Percentiles rank a stretch among this genome's conserved stretches.
phyloP scores from a whole-genome alignment of 2,329 filamentous ascomycete species.

The Eurotiales sp. region DNA sequence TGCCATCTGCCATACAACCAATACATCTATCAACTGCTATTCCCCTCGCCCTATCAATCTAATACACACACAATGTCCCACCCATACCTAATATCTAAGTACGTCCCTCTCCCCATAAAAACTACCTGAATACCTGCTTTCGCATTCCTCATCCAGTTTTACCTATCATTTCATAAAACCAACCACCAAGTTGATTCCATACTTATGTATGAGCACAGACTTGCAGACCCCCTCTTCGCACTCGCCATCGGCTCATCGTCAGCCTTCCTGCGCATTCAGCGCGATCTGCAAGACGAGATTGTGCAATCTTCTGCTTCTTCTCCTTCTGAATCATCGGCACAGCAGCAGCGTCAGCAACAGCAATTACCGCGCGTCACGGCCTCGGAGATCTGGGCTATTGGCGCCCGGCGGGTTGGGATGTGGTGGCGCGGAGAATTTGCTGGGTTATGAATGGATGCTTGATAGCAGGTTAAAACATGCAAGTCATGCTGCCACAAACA shows the following conservation, averaged over 20 bases:
- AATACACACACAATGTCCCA: conserved; percentile 9
- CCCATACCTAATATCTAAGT: conserved; percentile 43
- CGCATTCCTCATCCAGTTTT: conserved; percentile 5
- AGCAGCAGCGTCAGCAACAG: background rate
- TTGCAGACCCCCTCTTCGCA: conserved; percentile 54
- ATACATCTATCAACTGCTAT: too few relatives aligned
- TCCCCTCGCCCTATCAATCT: too few relatives aligned
- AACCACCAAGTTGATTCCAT: too few relatives aligned
- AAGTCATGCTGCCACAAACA: too few relatives aligned
- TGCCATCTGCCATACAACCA: too few relatives aligned
- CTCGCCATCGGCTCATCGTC: conserved; percentile 50
- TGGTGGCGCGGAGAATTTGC: conserved; percentile 42
- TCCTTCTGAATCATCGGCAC: too few relatives aligned
- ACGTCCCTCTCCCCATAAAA: conserved; percentile 17
- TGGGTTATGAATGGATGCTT: conserved; percentile 22
- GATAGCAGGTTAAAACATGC: too few relatives aligned
- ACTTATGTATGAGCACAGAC: conserved; percentile 33
- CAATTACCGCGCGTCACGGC: conserved; percentile 17
- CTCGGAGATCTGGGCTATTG: conserved; percentile 29
- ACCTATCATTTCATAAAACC: too few relatives aligned
- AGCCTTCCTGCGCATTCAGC: conserved; percentile 51
- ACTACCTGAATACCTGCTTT: background rate
- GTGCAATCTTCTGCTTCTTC: too few relatives aligned
- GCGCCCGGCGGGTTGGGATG: conserved; percentile 28
- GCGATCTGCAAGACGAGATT: conserved; percentile 49